Conservation (phyloP, 164 flowering plant genomes). For the Vitis rotundifolia region DNA sequence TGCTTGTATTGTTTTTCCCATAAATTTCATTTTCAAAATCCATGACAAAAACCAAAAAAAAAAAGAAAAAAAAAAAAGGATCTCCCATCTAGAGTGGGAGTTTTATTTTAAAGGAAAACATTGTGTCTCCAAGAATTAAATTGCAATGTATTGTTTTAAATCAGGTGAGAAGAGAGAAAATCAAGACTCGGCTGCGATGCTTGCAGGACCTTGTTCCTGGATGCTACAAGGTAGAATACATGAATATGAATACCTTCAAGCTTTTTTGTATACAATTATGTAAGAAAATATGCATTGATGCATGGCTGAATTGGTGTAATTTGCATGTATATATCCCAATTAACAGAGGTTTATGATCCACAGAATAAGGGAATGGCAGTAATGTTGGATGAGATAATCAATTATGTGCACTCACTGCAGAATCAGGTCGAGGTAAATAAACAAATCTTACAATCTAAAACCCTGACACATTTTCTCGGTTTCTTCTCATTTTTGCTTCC, state of each 20-base stretch:
- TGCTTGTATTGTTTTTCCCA: background rate
- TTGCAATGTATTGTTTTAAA: background rate
- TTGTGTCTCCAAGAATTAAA: too few relatives aligned
- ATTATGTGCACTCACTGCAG: conserved; percentile 40
- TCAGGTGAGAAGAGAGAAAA: conserved; percentile 42
- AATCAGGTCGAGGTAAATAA: conserved; percentile 40
- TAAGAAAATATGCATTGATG: too few relatives aligned
- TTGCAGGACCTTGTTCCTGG: conserved; percentile 42
- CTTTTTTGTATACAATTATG: too few relatives aligned
- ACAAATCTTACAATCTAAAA: background rate
- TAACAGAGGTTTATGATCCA: conserved; percentile 1
- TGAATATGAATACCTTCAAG: too few relatives aligned
- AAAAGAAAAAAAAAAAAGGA: too few relatives aligned
- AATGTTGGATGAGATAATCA: conserved; percentile 44
- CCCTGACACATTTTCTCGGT: background rate
- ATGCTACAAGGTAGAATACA: conserved; percentile 31
- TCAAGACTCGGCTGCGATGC: conserved; percentile 28
- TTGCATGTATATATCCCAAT: background rate
- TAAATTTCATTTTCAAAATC: too few relatives aligned
- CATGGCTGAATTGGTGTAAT: background rate
- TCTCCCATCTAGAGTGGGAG: too few relatives aligned
- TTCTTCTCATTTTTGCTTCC: background rate
- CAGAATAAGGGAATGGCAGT: conserved; percentile 42
- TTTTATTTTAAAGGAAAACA: too few relatives aligned
- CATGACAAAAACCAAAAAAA: too few relatives aligned